phyloP scores from a whole-genome alignment of 164 flowering plant species.

The Magnolia changhungtana region DNA sequence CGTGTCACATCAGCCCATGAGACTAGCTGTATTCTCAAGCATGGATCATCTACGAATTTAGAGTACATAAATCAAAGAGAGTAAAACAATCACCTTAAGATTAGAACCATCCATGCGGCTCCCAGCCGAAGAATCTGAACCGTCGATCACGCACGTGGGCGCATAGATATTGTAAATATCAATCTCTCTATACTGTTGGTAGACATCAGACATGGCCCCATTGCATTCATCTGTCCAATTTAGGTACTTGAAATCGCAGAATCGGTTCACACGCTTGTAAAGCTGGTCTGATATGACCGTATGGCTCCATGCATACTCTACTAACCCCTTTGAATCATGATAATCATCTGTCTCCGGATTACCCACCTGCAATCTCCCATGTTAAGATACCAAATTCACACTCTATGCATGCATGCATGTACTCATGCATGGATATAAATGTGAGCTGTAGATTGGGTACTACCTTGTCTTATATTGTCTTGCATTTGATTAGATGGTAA shows the following conservation, averaged over 20 bases:
- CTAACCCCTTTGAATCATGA: constrained; percentile 48
- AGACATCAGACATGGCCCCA: constrained; percentile 31
- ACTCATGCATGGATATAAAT: too few species aligned
- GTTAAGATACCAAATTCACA: too few species aligned
- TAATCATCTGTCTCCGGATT: constrained; percentile 63
- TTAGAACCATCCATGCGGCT: not conserved
- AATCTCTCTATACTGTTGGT: constrained; percentile 37
- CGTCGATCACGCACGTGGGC: constrained; percentile 38
- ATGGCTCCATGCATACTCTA: constrained; percentile 80
- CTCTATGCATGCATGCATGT: too few species aligned
- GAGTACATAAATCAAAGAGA: not conserved
- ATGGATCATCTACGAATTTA: too few species aligned
- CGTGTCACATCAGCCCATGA: too few species aligned
- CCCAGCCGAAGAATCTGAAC: not conserved
- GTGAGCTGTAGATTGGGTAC: too few species aligned
- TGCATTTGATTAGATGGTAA: too few species aligned
- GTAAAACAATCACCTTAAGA: not conserved
- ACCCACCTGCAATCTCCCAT: constrained; percentile 42
- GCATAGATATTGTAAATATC: constrained; percentile 71
- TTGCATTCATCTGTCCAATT: constrained; percentile 40
- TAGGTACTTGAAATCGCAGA: constrained; percentile 42
- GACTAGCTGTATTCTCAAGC: too few species aligned
- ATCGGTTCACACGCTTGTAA: constrained; percentile 30
- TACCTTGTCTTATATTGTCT: too few species aligned
- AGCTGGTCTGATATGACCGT: constrained; percentile 52